Conservation (phyloP, 1,284 basidiomycete species). For the Cutaneotrichosporon arboriforme region DNA sequence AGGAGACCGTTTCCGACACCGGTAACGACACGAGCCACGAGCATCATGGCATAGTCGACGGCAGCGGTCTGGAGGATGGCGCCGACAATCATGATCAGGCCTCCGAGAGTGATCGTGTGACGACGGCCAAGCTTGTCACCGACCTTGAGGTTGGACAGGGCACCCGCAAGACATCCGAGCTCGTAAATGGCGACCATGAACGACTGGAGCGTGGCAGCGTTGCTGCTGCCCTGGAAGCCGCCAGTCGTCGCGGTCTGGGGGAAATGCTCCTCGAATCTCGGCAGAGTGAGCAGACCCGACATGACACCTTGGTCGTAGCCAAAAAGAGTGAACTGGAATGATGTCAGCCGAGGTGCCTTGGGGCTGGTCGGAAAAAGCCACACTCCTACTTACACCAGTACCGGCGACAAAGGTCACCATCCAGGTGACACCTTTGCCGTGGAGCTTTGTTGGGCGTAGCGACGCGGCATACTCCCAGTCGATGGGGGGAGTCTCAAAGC, state of each 20-base stretch:
- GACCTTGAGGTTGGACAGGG: constrained; percentile 44
- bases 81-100: constrained; percentile 53
- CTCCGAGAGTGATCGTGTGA: constrained; percentile 40
- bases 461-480: constrained; percentile 8
- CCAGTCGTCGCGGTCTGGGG: constrained; percentile 13
- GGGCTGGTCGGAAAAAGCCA: not conserved
- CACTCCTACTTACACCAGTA: constrained; percentile 8
- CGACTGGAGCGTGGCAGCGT: constrained; percentile 35
- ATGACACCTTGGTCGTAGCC: constrained; percentile 41
- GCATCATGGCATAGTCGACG: constrained; percentile 57
- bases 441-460: constrained; percentile 5
- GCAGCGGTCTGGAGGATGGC: constrained; percentile 50
- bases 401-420: constrained; percentile 19
- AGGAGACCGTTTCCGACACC: constrained; percentile 54
- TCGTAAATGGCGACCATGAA: constrained; percentile 47
- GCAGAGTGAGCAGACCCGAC: constrained; percentile 41
- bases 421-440: constrained; percentile 7
- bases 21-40: constrained; percentile 60
- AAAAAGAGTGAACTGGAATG: constrained; percentile 5
- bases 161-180: constrained; percentile 47
- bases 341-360: not conserved
- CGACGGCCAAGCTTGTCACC: constrained; percentile 45
- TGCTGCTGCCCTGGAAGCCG: constrained; percentile 5
- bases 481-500: constrained; percentile 7
- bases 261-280: constrained; percentile 27